Evolutionary conservation across 192 early-diverging fungal species (phyloP).

Genomic region (Diversispora eburnea): DNA sequence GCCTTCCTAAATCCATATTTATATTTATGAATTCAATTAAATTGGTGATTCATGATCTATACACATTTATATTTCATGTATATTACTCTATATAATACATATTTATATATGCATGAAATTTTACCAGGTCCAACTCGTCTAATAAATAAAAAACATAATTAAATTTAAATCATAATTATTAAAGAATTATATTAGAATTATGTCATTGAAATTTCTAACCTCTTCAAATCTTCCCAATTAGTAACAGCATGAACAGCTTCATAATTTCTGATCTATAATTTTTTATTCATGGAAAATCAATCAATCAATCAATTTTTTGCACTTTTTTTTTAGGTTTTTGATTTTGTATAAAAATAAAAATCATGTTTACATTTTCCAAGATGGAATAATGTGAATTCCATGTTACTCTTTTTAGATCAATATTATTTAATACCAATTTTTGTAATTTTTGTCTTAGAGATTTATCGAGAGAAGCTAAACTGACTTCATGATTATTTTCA

Average conservation of each 20-base stretch:
- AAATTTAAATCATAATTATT: neutral
- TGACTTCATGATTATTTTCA: constrained; percentile 42
- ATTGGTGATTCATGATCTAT: neutral
- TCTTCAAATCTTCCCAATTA: constrained; percentile 78
- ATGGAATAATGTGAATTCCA: constrained; percentile 77
- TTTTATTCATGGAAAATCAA: neutral
- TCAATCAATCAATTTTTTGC: neutral
- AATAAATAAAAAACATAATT: neutral
- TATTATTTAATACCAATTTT: constrained; percentile 70
- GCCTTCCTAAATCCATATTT: constrained; percentile 45
- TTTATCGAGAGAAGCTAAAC: constrained; percentile 58
- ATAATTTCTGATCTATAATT: constrained; percentile 64
- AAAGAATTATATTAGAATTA: neutral
- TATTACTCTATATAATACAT: neutral
- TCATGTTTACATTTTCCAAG: constrained; percentile 69
- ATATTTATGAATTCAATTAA: neutral
- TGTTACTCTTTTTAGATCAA: constrained; percentile 78
- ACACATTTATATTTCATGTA: neutral
- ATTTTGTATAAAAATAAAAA: too few relatives aligned
- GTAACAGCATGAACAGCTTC: constrained; percentile 88
- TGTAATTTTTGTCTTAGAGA: constrained; percentile 65
- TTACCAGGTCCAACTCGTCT: constrained; percentile 45
- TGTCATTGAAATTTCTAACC: constrained; percentile 41
- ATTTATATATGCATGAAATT: neutral
- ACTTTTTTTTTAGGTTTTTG: neutral